Base-by-base conservation (phyloP, 2,329 filamentous ascomycete genomes). In the Pseudonectria buxi region DNA sequence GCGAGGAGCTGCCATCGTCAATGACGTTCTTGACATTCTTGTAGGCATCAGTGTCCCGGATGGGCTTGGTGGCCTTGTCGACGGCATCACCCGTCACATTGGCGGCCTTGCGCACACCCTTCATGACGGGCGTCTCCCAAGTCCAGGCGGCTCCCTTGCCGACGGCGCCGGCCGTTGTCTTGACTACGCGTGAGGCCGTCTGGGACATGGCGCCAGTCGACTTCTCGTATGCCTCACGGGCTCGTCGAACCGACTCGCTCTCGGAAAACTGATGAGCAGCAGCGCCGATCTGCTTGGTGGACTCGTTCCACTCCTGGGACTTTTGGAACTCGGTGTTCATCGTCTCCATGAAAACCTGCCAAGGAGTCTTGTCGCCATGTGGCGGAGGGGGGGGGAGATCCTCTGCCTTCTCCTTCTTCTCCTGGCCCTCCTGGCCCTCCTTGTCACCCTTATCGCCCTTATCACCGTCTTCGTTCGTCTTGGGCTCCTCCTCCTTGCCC, bases 281-380 rank as follows among this genome's bases (percentile, higher is more conserved):
- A 32, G 86, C 86, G 13, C 86, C 85, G 28, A 98, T 76, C 47
- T 92, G 86, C 68, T 98, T 96, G 28, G 90, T 98, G 28, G 87
- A 94, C 58, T 98, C 92, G 56, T 98, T 95, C 92, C 92, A 98
- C 62, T 98, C 92, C 59, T 96, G 95, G 12, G 89, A 96, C 34
- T 87, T 85, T 63, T 95, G 88, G 67, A 98, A 94, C 64, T 98
- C 92, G 38, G 73, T 75, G 61, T 86, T 79, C 64, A 98, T 78
- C n/a, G 92, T 98, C 58, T 98, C 92, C 56, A 86, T 86, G 68
- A 98, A 98, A 24, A 98, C 92, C 61, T 96, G 87, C 89, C 92
- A 96, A 35, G 92, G 92, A 3, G 90, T 92, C 72, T 98, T 98
- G 68, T 95, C 88, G 42, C 92, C 92, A 57, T 98, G 92, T 14